phyloP scores from a whole-genome alignment of 2,329 filamentous ascomycete genomes.

The Podosphaera xanthii region DNA sequence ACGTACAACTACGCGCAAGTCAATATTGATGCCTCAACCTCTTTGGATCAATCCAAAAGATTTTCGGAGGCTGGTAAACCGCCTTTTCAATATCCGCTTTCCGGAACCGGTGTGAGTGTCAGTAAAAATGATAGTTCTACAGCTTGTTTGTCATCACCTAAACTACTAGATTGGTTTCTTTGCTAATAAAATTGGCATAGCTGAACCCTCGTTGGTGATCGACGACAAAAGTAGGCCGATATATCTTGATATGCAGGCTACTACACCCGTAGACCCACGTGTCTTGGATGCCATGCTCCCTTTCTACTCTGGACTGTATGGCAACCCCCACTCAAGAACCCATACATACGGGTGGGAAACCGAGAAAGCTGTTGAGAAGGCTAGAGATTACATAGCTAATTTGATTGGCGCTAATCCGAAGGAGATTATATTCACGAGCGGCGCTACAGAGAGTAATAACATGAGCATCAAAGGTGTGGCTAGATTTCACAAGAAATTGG shows the following conservation, averaged over 20 bases:
- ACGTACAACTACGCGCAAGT: conserved; percentile 63
- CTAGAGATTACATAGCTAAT: conserved; percentile 58
- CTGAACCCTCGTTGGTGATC: conserved; percentile 83
- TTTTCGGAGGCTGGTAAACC: conserved; percentile 24
- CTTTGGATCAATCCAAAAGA: conserved; percentile 68
- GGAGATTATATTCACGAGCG: conserved; percentile 97
- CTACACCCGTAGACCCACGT: conserved; percentile 80
- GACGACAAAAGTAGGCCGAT: conserved; percentile 84
- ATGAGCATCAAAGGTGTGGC: conserved; percentile 99
- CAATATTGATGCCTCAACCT: conserved; percentile 61
- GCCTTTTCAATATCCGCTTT: conserved; percentile 10
- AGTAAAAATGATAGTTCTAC: conserved; percentile 59
- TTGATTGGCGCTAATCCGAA: conserved; percentile 89
- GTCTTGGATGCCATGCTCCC: conserved; percentile 95
- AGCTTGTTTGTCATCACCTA: conserved; percentile 27
- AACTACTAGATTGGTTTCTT: conserved; percentile 1
- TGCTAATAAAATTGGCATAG: conserved; percentile 28
- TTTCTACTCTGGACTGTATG: conserved; percentile 78
- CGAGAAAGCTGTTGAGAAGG: conserved; percentile 77
- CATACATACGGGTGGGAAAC: conserved; percentile 98
- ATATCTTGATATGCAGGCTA: conserved; percentile 96
- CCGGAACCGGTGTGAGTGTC: conserved; percentile 10
- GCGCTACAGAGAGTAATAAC: conserved; percentile 96
- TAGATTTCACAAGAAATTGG: conserved; percentile 73
- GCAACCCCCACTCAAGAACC: conserved; percentile 90